Evolutionary conservation across 202 grass and related monocot genomes (phyloP).

Genomic region (Brachypodium distachyon): DNA sequence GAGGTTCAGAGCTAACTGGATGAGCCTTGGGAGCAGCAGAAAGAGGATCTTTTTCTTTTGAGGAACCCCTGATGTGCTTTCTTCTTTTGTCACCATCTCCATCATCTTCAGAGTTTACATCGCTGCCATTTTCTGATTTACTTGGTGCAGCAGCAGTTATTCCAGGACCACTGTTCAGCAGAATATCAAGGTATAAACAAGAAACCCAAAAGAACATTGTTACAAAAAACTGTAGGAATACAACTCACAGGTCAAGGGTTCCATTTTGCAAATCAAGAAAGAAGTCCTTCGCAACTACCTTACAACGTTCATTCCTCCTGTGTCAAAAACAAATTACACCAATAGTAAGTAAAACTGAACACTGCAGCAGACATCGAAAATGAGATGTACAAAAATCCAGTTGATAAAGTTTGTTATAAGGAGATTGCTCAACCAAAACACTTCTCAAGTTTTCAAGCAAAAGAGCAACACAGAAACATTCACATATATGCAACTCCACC

Average conservation of each 20-base stretch:
- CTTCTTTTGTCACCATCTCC: slow-evolving; percentile 73
- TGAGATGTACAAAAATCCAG: not conserved
- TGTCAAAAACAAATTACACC: slow-evolving; percentile 1
- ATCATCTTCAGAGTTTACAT: slow-evolving; percentile 91
- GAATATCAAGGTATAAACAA: slow-evolving; percentile 28
- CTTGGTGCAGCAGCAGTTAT: slow-evolving; percentile 31
- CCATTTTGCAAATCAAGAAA: slow-evolving; percentile 92
- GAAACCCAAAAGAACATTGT: not conserved
- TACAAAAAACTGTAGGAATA: slow-evolving; percentile 3
- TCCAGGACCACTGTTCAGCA: slow-evolving; percentile 64
- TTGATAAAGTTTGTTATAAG: not conserved
- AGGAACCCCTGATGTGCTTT: slow-evolving; percentile 46
- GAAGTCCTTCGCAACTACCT: slow-evolving; percentile 62
- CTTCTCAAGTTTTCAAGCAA: not conserved
- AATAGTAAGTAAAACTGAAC: not conserved
- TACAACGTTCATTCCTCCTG: slow-evolving; percentile 83
- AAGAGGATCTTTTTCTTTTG: slow-evolving; percentile 61
- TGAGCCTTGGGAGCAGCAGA: slow-evolving; percentile 74
- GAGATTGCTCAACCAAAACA: not conserved
- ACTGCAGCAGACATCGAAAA: not conserved
- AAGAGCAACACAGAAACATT: not conserved
- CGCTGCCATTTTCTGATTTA: slow-evolving; percentile 55
- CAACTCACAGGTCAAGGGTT: slow-evolving; percentile 83
- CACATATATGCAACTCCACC: slow-evolving; percentile 38
- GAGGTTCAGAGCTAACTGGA: slow-evolving; percentile 58